Evolutionary conservation across 2,329 filamentous ascomycete genomes (phyloP), one percentile per base, ranked within the genome.

Genomic region (Penicillium sp.): DNA sequence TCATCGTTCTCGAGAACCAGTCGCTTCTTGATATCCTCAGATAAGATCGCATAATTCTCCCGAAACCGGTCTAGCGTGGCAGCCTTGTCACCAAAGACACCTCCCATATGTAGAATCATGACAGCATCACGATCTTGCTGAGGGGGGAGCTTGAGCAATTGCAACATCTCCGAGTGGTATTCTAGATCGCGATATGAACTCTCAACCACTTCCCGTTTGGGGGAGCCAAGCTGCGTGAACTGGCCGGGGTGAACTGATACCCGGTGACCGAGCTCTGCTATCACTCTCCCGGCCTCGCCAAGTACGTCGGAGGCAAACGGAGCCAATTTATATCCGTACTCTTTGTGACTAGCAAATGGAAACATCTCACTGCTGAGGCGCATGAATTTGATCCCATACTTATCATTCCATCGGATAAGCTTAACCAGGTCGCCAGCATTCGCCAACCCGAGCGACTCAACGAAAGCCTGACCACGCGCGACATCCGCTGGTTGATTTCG

Each of bases 291-390:
- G 7, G 85, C 90, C 61, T 92, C 87, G 2, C 84, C 87, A 9
- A 97, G 79, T 0, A 83, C 86, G 13, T 92, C 87, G 0, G 89
- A 85, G 0, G 92, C 93, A 70, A 97, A 97, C 0, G 90, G 88
- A 0, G 86, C 87, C 11, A 97, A 80, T 62, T 85, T 88, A 72
- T 97, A 97, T 0, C 92, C 93, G 61, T 96, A 88, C 58, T 91
- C 88, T 21, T 84, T 82, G 67, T 97, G 93, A 60, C 90, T 95
- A 1, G 93, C 93, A 71, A 97, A 97, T 0, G 93, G 93, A 61
- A 97, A 97, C 90, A 97, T 97, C 64, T 97, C 93, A 51, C 91
- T 96, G 63, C 91, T 96, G 18, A 97, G 79, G 1, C 93, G 85
- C 84, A 97, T 85, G 71, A 97, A 97, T 63, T 87, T 92, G 74